phyloP scores from a whole-genome alignment of 495 filamentous ascomycete species.

The Staphylotrichum longicolle region DNA sequence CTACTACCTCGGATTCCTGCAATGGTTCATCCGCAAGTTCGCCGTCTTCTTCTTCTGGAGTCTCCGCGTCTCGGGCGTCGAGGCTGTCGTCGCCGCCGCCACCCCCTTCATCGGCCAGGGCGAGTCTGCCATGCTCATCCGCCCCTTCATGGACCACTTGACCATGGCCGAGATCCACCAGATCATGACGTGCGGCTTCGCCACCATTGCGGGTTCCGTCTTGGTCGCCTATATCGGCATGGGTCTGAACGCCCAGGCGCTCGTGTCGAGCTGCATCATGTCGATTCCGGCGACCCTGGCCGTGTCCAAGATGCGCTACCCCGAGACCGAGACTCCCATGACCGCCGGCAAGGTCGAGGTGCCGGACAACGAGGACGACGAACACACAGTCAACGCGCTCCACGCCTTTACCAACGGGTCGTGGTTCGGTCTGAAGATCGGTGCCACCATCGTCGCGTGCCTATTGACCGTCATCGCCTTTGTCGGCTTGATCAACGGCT shows the following conservation, averaged over 20 bases:
- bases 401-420: conserved; percentile 86
- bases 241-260: conserved; percentile 75
- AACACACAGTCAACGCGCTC: conserved; percentile 65
- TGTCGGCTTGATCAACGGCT: conserved; percentile 68
- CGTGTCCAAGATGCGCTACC: conserved; percentile 81
- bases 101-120: conserved; percentile 93
- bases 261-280: conserved; percentile 94
- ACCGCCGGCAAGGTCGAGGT: conserved; percentile 76
- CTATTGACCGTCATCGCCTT: conserved; percentile 85
- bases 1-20: conserved; percentile 73
- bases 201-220: conserved; percentile 67
- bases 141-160: conserved; percentile 77
- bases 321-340: conserved; percentile 79
- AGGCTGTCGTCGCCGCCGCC: conserved; percentile 89
- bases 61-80: conserved; percentile 86
- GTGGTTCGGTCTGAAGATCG: conserved; percentile 87
- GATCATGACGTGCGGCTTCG: conserved; percentile 74
- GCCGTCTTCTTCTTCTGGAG: conserved; percentile 88
- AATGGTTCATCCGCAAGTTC: conserved; percentile 85
- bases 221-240: conserved; percentile 77
- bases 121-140: conserved; percentile 89
- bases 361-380: conserved; percentile 69
- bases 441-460: conserved; percentile 75
- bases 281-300: conserved; percentile 85
- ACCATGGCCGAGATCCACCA: conserved; percentile 87